Percentiles rank a stretch among this genome's conserved stretches.
These are phyloP conservation scores for Annulohypoxylon truncatum DNA, from an alignment of 2,329 filamentous ascomycete genomes.

Conservation along the genomic window DNA sequence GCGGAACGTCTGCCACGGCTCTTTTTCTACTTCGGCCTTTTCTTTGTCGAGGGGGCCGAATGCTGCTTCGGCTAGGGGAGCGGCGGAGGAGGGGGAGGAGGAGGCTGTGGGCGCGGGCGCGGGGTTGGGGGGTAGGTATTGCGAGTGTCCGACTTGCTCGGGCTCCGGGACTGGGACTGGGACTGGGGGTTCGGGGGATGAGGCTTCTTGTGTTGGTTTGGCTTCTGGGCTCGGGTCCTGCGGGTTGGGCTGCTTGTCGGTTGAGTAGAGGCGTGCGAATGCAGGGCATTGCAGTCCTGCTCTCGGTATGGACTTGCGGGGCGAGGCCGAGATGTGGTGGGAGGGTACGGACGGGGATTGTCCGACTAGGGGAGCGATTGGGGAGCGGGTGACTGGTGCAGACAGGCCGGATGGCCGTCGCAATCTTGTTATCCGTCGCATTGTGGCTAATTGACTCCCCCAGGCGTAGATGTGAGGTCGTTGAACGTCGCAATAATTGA, in stretches of 20 bases:
- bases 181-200: too few species aligned
- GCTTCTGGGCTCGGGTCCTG: background rate
- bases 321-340: slow-evolving; percentile 17
- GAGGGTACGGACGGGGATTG: slow-evolving; percentile 37
- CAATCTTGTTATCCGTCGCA: slow-evolving; percentile 50
- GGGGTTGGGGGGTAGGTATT: too few species aligned
- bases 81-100: too few species aligned
- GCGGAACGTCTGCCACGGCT: slow-evolving; percentile 14
- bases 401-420: slow-evolving; percentile 43
- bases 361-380: slow-evolving; percentile 38
- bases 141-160: too few species aligned
- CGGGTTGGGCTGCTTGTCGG: slow-evolving; percentile 22
- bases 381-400: slow-evolving; percentile 21
- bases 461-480: background rate
- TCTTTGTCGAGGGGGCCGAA: too few species aligned
- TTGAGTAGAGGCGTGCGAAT: slow-evolving; percentile 45
- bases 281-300: slow-evolving; percentile 5
- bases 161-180: too few species aligned
- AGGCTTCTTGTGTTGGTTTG: slow-evolving; percentile 4
- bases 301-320: slow-evolving; percentile 13
- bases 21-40: too few species aligned
- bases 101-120: too few species aligned
- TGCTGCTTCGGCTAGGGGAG: too few species aligned
- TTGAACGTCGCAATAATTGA: background rate
- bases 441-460: slow-evolving; percentile 22